Evolutionary conservation across 164 flowering plant species (phyloP).

Genomic region (Magnolia kwangsiensis): DNA sequence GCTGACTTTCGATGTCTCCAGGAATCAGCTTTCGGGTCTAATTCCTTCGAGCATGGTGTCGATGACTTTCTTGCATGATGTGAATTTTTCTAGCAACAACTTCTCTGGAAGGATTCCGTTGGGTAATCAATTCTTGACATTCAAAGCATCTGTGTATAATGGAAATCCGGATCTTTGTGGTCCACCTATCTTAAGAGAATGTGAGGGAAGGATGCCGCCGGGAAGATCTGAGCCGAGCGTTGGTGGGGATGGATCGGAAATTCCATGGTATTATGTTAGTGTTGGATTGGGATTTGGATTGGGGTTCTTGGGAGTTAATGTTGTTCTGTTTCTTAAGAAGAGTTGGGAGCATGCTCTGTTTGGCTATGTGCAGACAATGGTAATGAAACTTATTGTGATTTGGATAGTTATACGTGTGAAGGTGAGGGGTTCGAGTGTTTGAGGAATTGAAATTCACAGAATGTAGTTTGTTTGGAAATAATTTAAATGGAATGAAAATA

Average conservation of each 20-base stretch:
- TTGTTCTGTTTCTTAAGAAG: slow-evolving; percentile 2
- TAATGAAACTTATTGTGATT: neutral
- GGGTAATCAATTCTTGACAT: neutral
- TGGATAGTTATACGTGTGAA: neutral
- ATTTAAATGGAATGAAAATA: too few species aligned
- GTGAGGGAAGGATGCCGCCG: neutral
- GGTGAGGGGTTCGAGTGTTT: too few species aligned
- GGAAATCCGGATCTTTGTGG: slow-evolving; percentile 6
- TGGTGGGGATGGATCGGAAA: neutral
- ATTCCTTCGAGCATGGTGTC: neutral
- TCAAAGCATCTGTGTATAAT: neutral
- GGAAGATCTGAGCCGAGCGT: too few species aligned
- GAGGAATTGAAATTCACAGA: neutral
- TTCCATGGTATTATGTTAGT: slow-evolving; percentile 3
- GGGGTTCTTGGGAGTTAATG: neutral
- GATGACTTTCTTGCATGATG: neutral
- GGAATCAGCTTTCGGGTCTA: neutral
- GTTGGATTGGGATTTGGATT: slow-evolving; percentile 1
- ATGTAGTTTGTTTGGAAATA: too few species aligned
- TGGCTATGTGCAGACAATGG: neutral
- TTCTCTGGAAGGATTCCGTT: slow-evolving; percentile 2
- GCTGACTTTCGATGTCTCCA: neutral
- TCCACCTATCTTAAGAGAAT: neutral
- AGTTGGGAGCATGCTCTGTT: neutral
- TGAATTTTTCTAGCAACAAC: neutral